Conservation (phyloP, 2,329 filamentous ascomycete genomes). For the Pezicula carpinea region DNA sequence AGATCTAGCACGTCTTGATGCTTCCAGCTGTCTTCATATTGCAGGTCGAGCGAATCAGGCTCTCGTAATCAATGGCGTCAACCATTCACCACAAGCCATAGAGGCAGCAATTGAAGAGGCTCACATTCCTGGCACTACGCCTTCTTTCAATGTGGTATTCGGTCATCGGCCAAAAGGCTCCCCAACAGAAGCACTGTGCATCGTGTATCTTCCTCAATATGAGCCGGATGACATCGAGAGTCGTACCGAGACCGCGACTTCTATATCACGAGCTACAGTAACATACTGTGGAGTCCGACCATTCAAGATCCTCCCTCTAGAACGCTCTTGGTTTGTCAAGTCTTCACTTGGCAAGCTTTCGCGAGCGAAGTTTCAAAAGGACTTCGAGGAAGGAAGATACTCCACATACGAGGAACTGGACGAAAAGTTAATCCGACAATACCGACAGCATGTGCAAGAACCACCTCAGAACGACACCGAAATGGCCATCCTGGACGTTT, state of each 20-base stretch:
- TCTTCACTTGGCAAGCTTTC: slow-evolving; percentile 38
- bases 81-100: slow-evolving; percentile 33
- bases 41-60: slow-evolving; percentile 36
- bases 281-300: slow-evolving; percentile 20
- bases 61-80: slow-evolving; percentile 44
- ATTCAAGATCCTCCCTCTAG: slow-evolving; percentile 25
- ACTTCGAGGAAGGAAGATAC: slow-evolving; percentile 27
- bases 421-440: slow-evolving; percentile 7
- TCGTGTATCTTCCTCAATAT: slow-evolving; percentile 34
- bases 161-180: slow-evolving; percentile 21
- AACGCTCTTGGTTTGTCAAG: slow-evolving; percentile 24
- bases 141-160: slow-evolving; percentile 37
- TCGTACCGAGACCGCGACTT: slow-evolving; percentile 18
- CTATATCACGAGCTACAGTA: slow-evolving; percentile 20
- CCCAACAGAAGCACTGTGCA: slow-evolving; percentile 34
- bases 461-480: slow-evolving; percentile 18
- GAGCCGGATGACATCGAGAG: slow-evolving; percentile 17
- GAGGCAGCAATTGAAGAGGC: slow-evolving; percentile 34
- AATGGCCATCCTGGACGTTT: slow-evolving; percentile 14
- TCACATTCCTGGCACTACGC: slow-evolving; percentile 17
- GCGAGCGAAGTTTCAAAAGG: slow-evolving; percentile 29
- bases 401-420: slow-evolving; percentile 12
- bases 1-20: slow-evolving; percentile 33
- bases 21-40: slow-evolving; percentile 30
- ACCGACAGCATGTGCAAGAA: slow-evolving; percentile 14